A percentile compares a stretch with the other conserved stretches of the same genome.
Evolutionary conservation across 345 rosid genomes (phyloP).

Genomic region (Eucalyptus melliodora): DNA sequence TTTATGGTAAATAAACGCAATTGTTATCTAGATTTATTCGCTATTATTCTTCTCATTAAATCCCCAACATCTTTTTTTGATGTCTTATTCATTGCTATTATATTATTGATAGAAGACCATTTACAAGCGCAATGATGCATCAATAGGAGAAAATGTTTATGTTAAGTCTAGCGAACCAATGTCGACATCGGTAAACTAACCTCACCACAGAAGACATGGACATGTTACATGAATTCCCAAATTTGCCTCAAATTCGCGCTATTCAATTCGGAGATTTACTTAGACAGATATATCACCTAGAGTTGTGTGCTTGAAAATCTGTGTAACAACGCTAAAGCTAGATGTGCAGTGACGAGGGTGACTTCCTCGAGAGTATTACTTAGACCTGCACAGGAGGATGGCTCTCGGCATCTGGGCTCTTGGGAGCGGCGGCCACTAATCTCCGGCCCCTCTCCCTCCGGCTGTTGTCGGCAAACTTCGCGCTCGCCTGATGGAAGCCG

Average conservation of each 20-base stretch:
- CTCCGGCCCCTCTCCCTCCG: conserved; percentile 53
- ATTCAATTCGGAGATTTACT: background rate
- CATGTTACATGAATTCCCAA: background rate
- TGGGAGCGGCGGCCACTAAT: background rate
- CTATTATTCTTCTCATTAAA: background rate
- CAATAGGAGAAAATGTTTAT: too few relatives aligned
- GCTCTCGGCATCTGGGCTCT: too few relatives aligned
- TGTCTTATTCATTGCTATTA: background rate
- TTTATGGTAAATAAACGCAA: background rate
- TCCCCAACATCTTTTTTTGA: background rate
- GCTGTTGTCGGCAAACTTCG: conserved; percentile 68
- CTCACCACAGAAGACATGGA: background rate
- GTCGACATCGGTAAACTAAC: background rate
- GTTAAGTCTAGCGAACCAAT: too few relatives aligned
- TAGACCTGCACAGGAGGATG: conserved; percentile 8
- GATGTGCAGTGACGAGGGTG: background rate
- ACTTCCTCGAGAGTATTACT: background rate
- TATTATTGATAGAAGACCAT: background rate
- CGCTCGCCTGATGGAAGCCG: conserved; percentile 43
- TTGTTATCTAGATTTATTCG: too few relatives aligned
- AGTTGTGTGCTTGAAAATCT: background rate
- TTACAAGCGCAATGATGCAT: too few relatives aligned
- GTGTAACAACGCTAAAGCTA: background rate
- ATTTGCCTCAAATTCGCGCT: background rate
- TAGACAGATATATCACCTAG: background rate